Base-by-base conservation (phyloP, 2,329 filamentous ascomycete genomes). In the Orbilia brochopaga region DNA sequence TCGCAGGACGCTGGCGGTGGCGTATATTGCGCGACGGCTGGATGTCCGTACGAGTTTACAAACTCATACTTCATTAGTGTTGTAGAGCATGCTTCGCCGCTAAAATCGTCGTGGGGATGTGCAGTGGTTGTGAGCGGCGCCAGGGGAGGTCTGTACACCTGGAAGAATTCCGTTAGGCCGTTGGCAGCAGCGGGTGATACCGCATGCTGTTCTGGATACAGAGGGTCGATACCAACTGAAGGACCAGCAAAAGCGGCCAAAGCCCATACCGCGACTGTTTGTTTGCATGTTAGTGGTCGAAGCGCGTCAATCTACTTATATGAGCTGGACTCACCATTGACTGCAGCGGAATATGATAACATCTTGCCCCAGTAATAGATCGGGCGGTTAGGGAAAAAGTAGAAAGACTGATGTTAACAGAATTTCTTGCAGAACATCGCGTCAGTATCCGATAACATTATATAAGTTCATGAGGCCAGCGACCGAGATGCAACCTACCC, bases 1-100 rank as follows among this genome's bases (percentile, higher is more conserved):
- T 83, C 79, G 79, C 88, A 91, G 24, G 79, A 76, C 0, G 90
- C 89, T 11, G 90, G 90, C 1, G 79, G 66, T 81, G 77, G 85
- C 86, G 88, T 67, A 69, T 55, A 64, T 24, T 66, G 44, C 15
- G 60, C 61, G 5, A 24, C 74, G 13, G 73, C 74, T n/a, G 58
- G 42, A 57, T 62, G 15, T 5, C 46, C 62, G 2, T 35, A 42
- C 11, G 40, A 48, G 23, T 46, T 58, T 7, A 51, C 42, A 24
- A 50, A 60, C 51, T 74, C 60, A 37, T 61, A 57, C 52, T 42
- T 44, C 15, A 73, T 42, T 60, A 64, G 51, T 21, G 55, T 52
- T 7, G 53, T 44, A 2, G 65, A 62, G 37, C 52, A 65, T 44
- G 65, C 60, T 46, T 73, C 64, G n/a, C 64, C 66, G 23, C 64